phyloP scores from a whole-genome alignment of 306 rosid species.

The Acacia acuminata region DNA sequence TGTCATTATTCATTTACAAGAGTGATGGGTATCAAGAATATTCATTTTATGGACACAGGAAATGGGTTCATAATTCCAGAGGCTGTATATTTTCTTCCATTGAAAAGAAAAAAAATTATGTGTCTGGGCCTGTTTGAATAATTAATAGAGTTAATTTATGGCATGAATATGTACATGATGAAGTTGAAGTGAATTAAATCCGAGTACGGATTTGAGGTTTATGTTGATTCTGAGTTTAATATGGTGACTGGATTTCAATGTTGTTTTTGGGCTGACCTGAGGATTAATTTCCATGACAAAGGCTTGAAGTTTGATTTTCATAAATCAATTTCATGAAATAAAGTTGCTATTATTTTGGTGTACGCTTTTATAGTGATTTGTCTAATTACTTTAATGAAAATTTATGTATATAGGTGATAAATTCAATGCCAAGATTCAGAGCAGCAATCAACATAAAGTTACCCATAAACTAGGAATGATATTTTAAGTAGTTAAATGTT shows the following conservation, averaged over 20 bases:
- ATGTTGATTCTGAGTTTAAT: slow-evolving; percentile 1
- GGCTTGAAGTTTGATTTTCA: background rate
- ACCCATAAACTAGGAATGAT: too few relatives aligned
- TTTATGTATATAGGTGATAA: background rate
- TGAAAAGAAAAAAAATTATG: background rate
- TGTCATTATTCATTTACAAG: background rate
- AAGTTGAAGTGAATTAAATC: background rate
- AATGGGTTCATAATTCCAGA: background rate
- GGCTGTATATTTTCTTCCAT: background rate
- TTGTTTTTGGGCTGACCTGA: background rate
- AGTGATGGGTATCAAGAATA: background rate
- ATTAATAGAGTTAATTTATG: background rate
- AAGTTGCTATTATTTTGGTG: background rate
- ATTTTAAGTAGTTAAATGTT: too few relatives aligned
- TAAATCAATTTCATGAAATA: background rate
- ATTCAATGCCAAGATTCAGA: background rate
- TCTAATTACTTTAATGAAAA: background rate
- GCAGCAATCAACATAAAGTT: too few relatives aligned
- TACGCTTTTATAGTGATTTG: background rate
- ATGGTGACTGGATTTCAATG: background rate
- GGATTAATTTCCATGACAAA: background rate
- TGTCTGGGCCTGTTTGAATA: background rate
- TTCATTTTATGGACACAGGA: background rate
- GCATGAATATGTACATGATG: background rate
- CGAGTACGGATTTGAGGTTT: background rate